These are phyloP conservation scores for Trichaptum fuscoviolaceum DNA, from an alignment of 768 basidiomycete species.

Conservation along the genomic window DNA sequence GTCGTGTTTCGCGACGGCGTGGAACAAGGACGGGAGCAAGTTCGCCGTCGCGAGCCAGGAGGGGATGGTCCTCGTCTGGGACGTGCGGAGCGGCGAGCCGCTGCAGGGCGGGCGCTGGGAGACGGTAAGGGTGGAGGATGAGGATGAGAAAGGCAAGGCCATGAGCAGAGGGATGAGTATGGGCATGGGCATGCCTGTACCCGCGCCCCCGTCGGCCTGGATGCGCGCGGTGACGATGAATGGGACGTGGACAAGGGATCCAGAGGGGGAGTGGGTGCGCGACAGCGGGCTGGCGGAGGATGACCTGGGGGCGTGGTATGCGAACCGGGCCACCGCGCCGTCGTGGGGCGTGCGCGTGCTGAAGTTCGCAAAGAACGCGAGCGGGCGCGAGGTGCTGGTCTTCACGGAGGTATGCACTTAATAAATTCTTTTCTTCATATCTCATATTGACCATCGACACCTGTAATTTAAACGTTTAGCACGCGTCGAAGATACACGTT, in stretches of 20 bases:
- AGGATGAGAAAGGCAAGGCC: conserved; percentile 4
- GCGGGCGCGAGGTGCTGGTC: conserved; percentile 70
- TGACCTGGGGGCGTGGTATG: not conserved
- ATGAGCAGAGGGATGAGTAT: no score
- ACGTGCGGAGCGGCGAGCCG: conserved; percentile 68
- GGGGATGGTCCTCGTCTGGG: conserved; percentile 77
- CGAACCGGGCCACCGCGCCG: conserved; percentile 35
- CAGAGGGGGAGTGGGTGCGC: not conserved
- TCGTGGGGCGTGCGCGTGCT: conserved; percentile 84
- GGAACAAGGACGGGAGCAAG: conserved; percentile 68
- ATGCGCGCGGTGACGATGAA: no score
- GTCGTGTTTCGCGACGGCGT: conserved; percentile 62
- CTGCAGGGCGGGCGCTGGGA: conserved; percentile 63
- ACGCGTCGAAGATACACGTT: conserved; percentile 76
- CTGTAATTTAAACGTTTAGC: no score
- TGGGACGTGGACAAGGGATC: not conserved
- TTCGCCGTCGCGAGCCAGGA: conserved; percentile 84
- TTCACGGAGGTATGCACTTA: conserved; percentile 74
- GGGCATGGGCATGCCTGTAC: no score
- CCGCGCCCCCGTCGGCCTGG: no score
- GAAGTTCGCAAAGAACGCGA: conserved; percentile 71
- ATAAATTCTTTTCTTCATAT: not conserved
- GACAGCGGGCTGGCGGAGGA: not conserved
- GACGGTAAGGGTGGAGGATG: conserved; percentile 22
- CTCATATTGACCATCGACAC: not conserved